These are phyloP conservation scores for Boletus vermiculosoides DNA, from an alignment of 768 basidiomycete species.

Conservation along the genomic window DNA sequence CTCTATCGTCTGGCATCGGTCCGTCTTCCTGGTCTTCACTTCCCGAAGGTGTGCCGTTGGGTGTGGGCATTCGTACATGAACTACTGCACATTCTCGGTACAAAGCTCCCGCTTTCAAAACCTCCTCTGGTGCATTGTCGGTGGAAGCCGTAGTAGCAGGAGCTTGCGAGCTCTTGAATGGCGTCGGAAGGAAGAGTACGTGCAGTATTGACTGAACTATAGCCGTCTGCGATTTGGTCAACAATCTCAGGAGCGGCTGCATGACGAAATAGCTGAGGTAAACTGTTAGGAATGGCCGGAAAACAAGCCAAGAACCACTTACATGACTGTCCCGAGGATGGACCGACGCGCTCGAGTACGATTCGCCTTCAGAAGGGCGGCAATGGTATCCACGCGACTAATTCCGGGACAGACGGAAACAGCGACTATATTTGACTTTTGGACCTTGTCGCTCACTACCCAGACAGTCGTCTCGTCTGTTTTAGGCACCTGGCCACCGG, in stretches of 20 bases:
- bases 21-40: slow-evolving; percentile 33
- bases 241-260: slow-evolving; percentile 63
- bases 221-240: slow-evolving; percentile 64
- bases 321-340: slow-evolving; percentile 50
- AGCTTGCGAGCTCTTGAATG: slow-evolving; percentile 55
- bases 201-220: slow-evolving; percentile 80
- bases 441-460: slow-evolving; percentile 42
- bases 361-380: slow-evolving; percentile 36
- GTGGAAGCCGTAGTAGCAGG: slow-evolving; percentile 6
- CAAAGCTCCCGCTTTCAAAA: slow-evolving; percentile 73
- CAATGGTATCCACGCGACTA: slow-evolving; percentile 67
- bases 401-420: slow-evolving; percentile 76
- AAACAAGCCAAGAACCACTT: slow-evolving; percentile 18
- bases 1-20: slow-evolving; percentile 57
- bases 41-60: slow-evolving; percentile 20
- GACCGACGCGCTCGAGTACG: slow-evolving; percentile 38
- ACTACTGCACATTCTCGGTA: slow-evolving; percentile 77
- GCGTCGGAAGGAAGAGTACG: slow-evolving; percentile 77
- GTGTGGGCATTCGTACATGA: slow-evolving; percentile 38
- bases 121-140: slow-evolving; percentile 47
- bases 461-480: slow-evolving; percentile 32
- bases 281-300: slow-evolving; percentile 1
- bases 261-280: slow-evolving; percentile 58
- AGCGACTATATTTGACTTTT: slow-evolving; percentile 74
- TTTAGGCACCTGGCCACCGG: slow-evolving; percentile 50